These are phyloP conservation scores for Cyberlindnera amylophila DNA, from an alignment of 805 yeast species.

Conservation along the genomic window DNA sequence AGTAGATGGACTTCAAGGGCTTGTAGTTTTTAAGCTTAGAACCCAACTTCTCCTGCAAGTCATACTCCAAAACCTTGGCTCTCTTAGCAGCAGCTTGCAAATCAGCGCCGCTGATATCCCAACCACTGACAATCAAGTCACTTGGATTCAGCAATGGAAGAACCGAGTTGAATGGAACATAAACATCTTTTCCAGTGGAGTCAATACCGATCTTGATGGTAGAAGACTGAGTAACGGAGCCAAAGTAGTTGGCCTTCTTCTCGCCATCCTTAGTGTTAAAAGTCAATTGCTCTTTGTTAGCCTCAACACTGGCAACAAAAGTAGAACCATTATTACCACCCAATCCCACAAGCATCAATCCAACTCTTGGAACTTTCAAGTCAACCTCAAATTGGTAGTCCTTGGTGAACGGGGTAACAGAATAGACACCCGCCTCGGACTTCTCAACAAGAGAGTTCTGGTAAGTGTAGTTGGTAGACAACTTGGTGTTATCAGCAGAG, in stretches of 20 bases:
- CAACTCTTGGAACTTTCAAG: slow-evolving; percentile 76
- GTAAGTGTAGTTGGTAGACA: slow-evolving; percentile 57
- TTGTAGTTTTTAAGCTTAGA: slow-evolving; percentile 55
- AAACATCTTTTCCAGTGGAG: slow-evolving; percentile 73
- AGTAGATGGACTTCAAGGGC: slow-evolving; percentile 85
- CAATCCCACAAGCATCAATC: slow-evolving; percentile 86
- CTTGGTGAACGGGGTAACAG: slow-evolving; percentile 66
- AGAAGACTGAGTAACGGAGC: slow-evolving; percentile 91
- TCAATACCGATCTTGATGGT: slow-evolving; percentile 90
- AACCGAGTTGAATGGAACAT: slow-evolving; percentile 86
- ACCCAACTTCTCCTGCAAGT: slow-evolving; percentile 71
- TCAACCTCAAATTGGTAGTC: slow-evolving; percentile 87
- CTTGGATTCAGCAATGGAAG: slow-evolving; percentile 89
- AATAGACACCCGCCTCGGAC: slow-evolving; percentile 39
- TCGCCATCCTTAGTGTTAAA: slow-evolving; percentile 83
- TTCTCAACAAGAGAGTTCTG: slow-evolving; percentile 68
- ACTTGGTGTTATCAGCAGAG: slow-evolving; percentile 41
- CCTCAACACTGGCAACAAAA: slow-evolving; percentile 75
- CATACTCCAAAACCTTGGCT: slow-evolving; percentile 82
- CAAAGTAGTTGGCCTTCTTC: slow-evolving; percentile 73
- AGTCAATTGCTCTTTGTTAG: slow-evolving; percentile 73
- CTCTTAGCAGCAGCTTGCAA: slow-evolving; percentile 78
- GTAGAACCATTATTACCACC: slow-evolving; percentile 98
- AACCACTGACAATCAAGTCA: slow-evolving; percentile 86
- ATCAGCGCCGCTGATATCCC: slow-evolving; percentile 82